Conservation (phyloP, 2,329 filamentous ascomycete genomes). For the Chaetomiaceae sp. region DNA sequence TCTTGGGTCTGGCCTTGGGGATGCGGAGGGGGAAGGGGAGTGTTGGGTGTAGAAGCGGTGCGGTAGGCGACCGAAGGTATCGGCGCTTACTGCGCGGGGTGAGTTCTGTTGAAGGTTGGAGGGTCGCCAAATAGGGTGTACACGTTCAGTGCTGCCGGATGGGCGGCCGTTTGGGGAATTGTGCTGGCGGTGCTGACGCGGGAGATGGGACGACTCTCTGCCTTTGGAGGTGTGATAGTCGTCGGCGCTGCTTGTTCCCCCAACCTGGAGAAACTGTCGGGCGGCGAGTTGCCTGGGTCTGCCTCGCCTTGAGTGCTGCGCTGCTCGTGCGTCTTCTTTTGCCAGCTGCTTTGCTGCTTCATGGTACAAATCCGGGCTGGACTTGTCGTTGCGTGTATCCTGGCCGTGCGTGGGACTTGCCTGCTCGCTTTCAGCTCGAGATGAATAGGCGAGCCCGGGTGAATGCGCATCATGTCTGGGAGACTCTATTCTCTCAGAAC, state of each 20-base stretch:
- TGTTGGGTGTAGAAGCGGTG: background rate
- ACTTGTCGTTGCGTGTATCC: background rate
- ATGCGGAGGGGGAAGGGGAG: background rate
- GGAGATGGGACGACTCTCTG: background rate
- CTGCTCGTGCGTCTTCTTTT: background rate
- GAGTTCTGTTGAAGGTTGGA: background rate
- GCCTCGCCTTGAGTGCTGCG: background rate
- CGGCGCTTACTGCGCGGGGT: background rate
- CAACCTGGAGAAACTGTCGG: background rate
- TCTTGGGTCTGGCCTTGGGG: background rate
- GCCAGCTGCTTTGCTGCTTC: background rate
- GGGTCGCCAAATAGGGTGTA: background rate
- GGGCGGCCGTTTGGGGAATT: background rate
- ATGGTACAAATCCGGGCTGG: slow-evolving; percentile 6
- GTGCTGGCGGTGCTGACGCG: background rate
- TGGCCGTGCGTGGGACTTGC: background rate
- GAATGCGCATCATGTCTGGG: background rate
- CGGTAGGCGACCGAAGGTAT: background rate
- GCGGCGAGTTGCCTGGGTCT: background rate
- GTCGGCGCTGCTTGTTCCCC: background rate
- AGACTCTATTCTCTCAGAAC: background rate
- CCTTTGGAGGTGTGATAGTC: background rate
- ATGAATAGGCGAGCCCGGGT: background rate
- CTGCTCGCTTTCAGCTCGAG: background rate
- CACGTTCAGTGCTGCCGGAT: background rate